Base-by-base conservation (phyloP, 2,329 filamentous ascomycete species). In the Cladosporium sp. region DNA sequence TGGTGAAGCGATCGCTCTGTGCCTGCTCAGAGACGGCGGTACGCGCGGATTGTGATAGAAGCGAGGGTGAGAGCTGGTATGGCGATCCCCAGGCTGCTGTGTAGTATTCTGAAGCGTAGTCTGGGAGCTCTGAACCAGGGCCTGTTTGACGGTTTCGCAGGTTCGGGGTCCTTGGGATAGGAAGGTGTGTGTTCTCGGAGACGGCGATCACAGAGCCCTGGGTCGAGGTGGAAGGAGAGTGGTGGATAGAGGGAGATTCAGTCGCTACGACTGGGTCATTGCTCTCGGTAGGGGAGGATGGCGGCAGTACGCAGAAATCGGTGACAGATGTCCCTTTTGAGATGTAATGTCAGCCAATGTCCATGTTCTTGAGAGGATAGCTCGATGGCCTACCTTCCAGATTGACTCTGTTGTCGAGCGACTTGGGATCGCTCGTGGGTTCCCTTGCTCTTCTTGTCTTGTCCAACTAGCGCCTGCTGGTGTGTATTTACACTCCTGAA, bases 1-100 rank as follows among this genome's bases (percentile, higher is more conserved):
- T 74, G 65, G 67, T 69, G 51, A 63, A 69, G 59, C 74, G 73
- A 34, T 73, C 73, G 61, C 70, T 74, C 11, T 68, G 67, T 15
- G 69, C 66, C 61, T 74, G 74, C 63, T 75, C 74, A 28, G 75
- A 74, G 34, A 72, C 68, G 26, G 72, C 74, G 44, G 74, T 75
- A 58, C 72, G 74, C 59, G 71, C 74, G 11, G 76, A 74, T 57
- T 68, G 66, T 24, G 76, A 73, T 24, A 72, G 66, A 14, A 77
- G 68, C 32, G 74, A 90, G 14, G 84, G 81, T 47, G 89, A 85
- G 68, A 85, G 85, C 65, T 91, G 89, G 80, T 97, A 97, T 26
- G 93, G 93, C 64, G 93, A 97, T 65, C 93, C 93, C 93, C 93
- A 97, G 77, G 90, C 93, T 59, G 92, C 90, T 57, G 92, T 95